Evolutionary conservation across 345 rosid species (phyloP), one percentile per base, ranked within the genome.

Genomic region (Kernera saxatilis): DNA sequence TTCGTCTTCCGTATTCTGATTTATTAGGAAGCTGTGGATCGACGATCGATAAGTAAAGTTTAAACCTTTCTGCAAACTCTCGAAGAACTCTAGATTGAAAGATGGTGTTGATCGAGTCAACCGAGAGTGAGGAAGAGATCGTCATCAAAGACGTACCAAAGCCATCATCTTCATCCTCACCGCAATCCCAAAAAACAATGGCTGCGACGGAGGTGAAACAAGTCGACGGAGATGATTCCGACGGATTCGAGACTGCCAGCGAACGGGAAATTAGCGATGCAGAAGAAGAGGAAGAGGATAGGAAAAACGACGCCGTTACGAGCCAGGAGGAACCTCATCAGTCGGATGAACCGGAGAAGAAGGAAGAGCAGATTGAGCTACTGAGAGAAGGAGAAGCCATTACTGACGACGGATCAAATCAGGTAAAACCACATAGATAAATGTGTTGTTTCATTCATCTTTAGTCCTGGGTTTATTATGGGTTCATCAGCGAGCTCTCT

Each of bases 221-320:
- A 33, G 80, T 26, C 40, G 55, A 68, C 39, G 87, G 77, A 18
- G 85, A 79, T 36, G 86, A 79, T 27, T 88, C 93, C 54, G 97
- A 93, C 68, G 97, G 97, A 13, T 93, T 86, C 69, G 96, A 90
- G 67, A 93, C 97, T 8, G 97, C 98, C n/a, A 93, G 93, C 76
- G 98, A 93, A 27, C 79, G 84, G 40, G 96, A 77, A 21, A 72
- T 82, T 6, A 80, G 83, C 52, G 91, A 83, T 21, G 70, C 71
- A 1, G 90, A 87, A 58, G 82, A 74, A n/a, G 74, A 68, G 0
- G 50, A 45, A 14, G 37, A 11, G 72, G 53, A 33, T 8, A 39
- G 0, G 55, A 29, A 32, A 25, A 53, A 35, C 17, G 72, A 46
- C 9, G 72, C 53, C 63, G 46, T 12, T 1, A 75, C 61, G 8